Evolutionary conservation across 768 basidiomycete species (phyloP), one percentile per base, ranked within the genome.

Genomic region (Podaxis sp.): DNA sequence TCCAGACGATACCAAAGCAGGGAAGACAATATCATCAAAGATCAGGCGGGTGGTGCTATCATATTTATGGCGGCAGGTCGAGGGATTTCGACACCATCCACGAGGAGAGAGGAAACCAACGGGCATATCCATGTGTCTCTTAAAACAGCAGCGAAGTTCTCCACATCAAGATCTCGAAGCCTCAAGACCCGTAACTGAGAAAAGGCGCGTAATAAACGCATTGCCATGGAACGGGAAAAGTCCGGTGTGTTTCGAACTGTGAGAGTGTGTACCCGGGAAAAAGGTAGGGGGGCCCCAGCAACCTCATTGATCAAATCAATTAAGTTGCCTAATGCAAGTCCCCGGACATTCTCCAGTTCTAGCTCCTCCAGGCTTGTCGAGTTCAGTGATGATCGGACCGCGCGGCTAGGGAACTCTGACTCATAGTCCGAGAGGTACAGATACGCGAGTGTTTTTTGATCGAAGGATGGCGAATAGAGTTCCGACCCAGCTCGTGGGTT

Each of bases 121-220:
- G 49, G 58, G 22, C 58, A 59, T 8, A 59, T 39, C 49, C 49
- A 38, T 8, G 58, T n/a, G 44, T 59, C 49, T 22, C 58, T 59
- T 24, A 59, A 39, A 33, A 33, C 48, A 22, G 58, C 58, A 19
- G 30, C 36, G 48, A 59, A 59, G 19, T 39, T 36, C 19, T 49
- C 58, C 6, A 39, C 24, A 26, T 52, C 58, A 39, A 51, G 36
- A 22, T 22, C 24, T 15, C 9, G 19, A 8, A 59, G 38, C 22
- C 58, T 59, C 48, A 59, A 22, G 12, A 49, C 13, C 36, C 36
- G 58, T 19, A 59, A 42, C 19, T 52, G 58, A 22, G 58, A 48
- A 52, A 59, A 36, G 17, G 49, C 3, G 9, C 36, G 49, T 11
- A 59, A 26, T 19, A 59, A 15, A 24, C 17, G 26, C 19, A 4